Conservation (phyloP, 805 yeast species). For the Sungouiella blattae region DNA sequence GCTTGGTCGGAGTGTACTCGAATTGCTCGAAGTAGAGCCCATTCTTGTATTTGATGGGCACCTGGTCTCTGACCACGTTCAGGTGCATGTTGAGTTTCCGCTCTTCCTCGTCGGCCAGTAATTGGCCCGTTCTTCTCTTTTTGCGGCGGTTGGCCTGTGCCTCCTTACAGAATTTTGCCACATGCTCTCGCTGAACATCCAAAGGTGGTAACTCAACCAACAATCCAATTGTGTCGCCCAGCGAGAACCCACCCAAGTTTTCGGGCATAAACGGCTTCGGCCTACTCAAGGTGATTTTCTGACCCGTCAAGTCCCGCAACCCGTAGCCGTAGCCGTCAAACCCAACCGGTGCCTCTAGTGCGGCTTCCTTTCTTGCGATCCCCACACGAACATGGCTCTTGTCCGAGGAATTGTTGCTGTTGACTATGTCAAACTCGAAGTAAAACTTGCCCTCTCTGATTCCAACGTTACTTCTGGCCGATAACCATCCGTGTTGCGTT, state of each 20-base stretch:
- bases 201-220: conserved; percentile 64
- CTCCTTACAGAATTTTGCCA: conserved; percentile 24
- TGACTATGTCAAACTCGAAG: conserved; percentile 66
- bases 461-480: conserved; percentile 69
- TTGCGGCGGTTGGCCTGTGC: conserved; percentile 13
- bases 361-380: conserved; percentile 77
- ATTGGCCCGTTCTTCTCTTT: conserved; percentile 9
- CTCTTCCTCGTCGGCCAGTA: conserved; percentile 13
- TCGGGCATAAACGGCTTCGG: conserved; percentile 53
- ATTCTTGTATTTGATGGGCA: conserved; percentile 79
- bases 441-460: conserved; percentile 77
- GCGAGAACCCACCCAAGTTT: conserved; percentile 42
- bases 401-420: conserved; percentile 28
- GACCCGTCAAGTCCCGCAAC: conserved; percentile 72
- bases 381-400: conserved; percentile 76
- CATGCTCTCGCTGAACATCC: conserved; percentile 41
- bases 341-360: conserved; percentile 93
- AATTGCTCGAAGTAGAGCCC: conserved; percentile 79
- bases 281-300: conserved; percentile 70
- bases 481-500: conserved; percentile 74
- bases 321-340: conserved; percentile 94
- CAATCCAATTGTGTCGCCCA: conserved; percentile 84
- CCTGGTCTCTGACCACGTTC: conserved; percentile 73
- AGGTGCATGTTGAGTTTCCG: conserved; percentile 7
- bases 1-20: conserved; percentile 68